Evolutionary conservation across 2,329 filamentous ascomycete species (phyloP).

Genomic region (Neonectria magnoliae): DNA sequence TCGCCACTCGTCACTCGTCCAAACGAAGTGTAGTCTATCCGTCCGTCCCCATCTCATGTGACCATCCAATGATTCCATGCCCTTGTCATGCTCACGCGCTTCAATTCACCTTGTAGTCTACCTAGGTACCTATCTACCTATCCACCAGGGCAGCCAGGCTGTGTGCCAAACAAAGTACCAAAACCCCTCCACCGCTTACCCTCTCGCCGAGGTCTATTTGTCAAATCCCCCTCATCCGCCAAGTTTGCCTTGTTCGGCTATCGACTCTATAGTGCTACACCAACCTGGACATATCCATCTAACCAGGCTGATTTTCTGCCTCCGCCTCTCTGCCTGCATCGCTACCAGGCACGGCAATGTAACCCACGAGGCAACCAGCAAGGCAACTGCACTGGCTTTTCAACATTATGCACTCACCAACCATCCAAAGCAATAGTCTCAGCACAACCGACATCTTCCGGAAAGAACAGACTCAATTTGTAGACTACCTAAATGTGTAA

Average conservation of each 20-base stretch:
- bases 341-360: not conserved
- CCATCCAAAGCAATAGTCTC: not conserved
- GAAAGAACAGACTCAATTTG: conserved; percentile 38
- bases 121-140: too few species aligned
- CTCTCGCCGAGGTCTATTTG: not conserved
- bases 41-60: conserved; percentile 21
- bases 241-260: not conserved
- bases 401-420: not conserved
- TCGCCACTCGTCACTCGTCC: not conserved
- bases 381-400: not conserved
- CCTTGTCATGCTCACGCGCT: conserved; percentile 25
- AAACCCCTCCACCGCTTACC: not conserved
- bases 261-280: not conserved
- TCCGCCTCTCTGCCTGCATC: not conserved
- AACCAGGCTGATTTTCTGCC: not conserved
- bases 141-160: too few species aligned
- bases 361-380: not conserved
- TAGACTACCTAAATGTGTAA: conserved; percentile 39
- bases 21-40: too few species aligned
- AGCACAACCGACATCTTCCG: not conserved
- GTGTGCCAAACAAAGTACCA: too few species aligned
- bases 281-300: not conserved
- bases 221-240: not conserved
- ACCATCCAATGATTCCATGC: conserved; percentile 19
- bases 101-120: not conserved